phyloP scores from a whole-genome alignment of 2,329 filamentous ascomycete species.

The Trichoderma koningiopsis region DNA sequence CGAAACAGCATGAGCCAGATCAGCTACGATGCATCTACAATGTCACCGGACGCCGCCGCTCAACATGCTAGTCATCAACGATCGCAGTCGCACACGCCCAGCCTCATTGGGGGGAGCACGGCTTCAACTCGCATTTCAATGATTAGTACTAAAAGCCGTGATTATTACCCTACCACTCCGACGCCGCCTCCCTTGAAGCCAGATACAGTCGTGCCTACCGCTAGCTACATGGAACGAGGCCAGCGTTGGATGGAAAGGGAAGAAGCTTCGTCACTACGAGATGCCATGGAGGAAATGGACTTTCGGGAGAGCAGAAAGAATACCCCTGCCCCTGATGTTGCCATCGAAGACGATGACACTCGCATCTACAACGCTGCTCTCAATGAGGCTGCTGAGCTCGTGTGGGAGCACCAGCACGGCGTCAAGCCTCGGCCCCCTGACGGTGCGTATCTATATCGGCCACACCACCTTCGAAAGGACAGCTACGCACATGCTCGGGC shows the following conservation, averaged over 20 bases:
- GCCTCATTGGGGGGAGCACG: slow-evolving; percentile 48
- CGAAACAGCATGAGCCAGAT: slow-evolving; percentile 37
- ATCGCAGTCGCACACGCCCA: slow-evolving; percentile 41
- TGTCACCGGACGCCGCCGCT: slow-evolving; percentile 33
- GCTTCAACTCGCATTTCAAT: slow-evolving; percentile 53
- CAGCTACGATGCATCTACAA: slow-evolving; percentile 38
- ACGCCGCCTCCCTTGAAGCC: slow-evolving; percentile 55
- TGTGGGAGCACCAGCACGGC: slow-evolving; percentile 73
- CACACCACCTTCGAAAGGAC: slow-evolving; percentile 70
- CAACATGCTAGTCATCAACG: slow-evolving; percentile 32
- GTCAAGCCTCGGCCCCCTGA: slow-evolving; percentile 56
- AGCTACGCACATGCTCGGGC: slow-evolving; percentile 70
- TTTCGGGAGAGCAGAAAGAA: slow-evolving; percentile 45
- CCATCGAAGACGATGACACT: slow-evolving; percentile 54
- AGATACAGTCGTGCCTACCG: slow-evolving; percentile 63
- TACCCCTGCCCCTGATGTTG: slow-evolving; percentile 23
- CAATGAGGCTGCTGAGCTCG: slow-evolving; percentile 75
- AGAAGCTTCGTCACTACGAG: slow-evolving; percentile 68
- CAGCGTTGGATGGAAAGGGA: slow-evolving; percentile 81
- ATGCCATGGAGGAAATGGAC: slow-evolving; percentile 75
- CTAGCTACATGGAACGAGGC: slow-evolving; percentile 72
- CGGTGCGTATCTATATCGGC: slow-evolving; percentile 67
- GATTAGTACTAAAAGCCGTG: slow-evolving; percentile 47
- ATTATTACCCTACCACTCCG: slow-evolving; percentile 53
- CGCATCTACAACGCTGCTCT: slow-evolving; percentile 71